Evolutionary conservation across 1,284 basidiomycete species (phyloP), one percentile per base, ranked within the genome.

Genomic region (Leccinum glutinopallens): DNA sequence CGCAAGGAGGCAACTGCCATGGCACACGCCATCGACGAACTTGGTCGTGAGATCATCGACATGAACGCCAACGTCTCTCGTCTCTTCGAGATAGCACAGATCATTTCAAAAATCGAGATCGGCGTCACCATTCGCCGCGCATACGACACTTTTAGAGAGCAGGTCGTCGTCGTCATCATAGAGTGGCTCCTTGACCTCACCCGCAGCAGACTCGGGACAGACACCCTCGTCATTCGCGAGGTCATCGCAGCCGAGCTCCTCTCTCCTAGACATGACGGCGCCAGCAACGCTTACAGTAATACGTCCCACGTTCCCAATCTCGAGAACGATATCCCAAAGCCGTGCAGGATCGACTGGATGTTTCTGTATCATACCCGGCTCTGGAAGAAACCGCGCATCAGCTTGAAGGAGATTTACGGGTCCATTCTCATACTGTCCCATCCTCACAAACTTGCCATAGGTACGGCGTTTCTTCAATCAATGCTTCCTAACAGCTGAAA

Each of bases 111-210:
- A 71, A 96, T 98, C 67, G 96, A 98, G 72, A 81, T 99, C 1
- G 93, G 93, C 5, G 93, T 98, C 22, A 96, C 94, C 1, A 88
- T 99, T 60, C 87, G 95, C 5, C 85, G 92, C 22, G 91, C 94
- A 3, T 91, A 92, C 71, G 95, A 98, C 72, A 91, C 92, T 0
- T 98, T 95, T 75, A 87, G 90, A 67, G 97, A 99, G 75, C 91
- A 97, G 73, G 84, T 96, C 17, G 88, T 88, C 6, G 89, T 88
- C 2, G 87, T 93, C 35, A 85, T 97, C 63, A 89, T 97, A 66
- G 89, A 93, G 68, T 96, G 92, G 89, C 80, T 97, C 32, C 79
- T 91, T 63, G 94, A 97, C 74, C 82, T 97, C 64, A 91, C 89
- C 29, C 84, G 88, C 53, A 88, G 87, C 68, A 82, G 89, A 66